Conservation (phyloP, 2,329 filamentous ascomycete genomes). For the Diplocarpon rosae region DNA sequence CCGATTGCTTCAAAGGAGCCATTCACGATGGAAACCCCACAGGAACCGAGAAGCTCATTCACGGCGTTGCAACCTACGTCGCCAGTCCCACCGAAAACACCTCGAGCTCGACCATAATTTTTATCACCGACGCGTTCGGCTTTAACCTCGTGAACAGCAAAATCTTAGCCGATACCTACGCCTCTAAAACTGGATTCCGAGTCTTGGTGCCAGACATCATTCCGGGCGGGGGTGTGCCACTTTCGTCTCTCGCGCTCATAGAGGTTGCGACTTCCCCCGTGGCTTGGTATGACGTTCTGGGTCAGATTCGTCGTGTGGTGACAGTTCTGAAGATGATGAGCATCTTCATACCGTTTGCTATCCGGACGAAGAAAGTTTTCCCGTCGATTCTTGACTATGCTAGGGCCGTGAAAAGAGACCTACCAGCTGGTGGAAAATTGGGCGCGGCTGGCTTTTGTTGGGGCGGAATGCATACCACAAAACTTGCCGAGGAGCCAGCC, state of each 20-base stretch:
- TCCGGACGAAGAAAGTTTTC: slow-evolving; percentile 14
- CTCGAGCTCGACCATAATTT: slow-evolving; percentile 35
- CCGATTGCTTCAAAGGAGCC: slow-evolving; percentile 29
- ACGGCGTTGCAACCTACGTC: slow-evolving; percentile 37
- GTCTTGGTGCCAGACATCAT: slow-evolving; percentile 44
- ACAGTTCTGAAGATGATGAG: too few relatives aligned
- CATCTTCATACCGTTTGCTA: background rate
- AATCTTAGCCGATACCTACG: slow-evolving; percentile 38
- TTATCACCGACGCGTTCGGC: slow-evolving; percentile 40
- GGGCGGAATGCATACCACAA: slow-evolving; percentile 45
- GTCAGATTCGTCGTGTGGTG: background rate
- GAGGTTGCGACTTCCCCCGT: background rate
- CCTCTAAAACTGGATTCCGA: slow-evolving; percentile 31
- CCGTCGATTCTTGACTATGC: slow-evolving; percentile 14
- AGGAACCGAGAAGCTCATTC: slow-evolving; percentile 31
- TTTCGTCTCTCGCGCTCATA: background rate
- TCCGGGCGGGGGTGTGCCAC: slow-evolving; percentile 27
- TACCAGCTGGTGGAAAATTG: slow-evolving; percentile 29
- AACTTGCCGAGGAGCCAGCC: slow-evolving; percentile 30
- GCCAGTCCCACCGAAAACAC: slow-evolving; percentile 26
- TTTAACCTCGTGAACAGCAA: slow-evolving; percentile 38
- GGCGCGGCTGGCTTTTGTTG: slow-evolving; percentile 51
- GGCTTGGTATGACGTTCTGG: background rate
- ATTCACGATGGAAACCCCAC: slow-evolving; percentile 30
- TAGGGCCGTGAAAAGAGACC: too few relatives aligned